These are phyloP conservation scores for Chlamydomonas urium DNA, from an alignment of 139 green algal genomes.

Conservation along the genomic window DNA sequence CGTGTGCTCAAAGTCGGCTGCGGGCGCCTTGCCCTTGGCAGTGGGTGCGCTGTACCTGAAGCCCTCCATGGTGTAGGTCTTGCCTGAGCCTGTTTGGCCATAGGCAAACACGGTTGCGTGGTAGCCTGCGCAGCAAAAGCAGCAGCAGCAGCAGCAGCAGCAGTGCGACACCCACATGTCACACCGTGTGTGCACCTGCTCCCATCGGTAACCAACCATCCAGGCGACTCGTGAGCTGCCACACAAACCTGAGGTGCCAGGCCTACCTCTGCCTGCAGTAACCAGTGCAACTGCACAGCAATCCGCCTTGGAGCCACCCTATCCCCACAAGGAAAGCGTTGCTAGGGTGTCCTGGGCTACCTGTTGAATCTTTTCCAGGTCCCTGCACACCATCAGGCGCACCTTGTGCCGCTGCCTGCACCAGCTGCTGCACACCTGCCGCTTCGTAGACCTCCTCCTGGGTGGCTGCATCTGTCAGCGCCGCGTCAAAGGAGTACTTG, in stretches of 20 bases:
- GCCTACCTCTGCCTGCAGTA: too few species aligned
- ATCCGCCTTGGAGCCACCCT: too few species aligned
- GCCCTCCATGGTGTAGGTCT: slow-evolving; percentile 62
- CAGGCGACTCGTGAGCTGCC: too few species aligned
- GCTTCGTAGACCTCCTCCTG: slow-evolving; percentile 27
- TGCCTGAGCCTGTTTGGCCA: slow-evolving; percentile 53
- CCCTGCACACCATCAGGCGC: too few species aligned
- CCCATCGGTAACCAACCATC: too few species aligned
- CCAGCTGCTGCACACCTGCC: slow-evolving; percentile 20
- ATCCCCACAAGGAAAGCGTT: too few species aligned
- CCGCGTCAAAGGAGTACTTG: slow-evolving; percentile 9
- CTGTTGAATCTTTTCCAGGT: too few species aligned
- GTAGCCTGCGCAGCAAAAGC: slow-evolving; percentile 26
- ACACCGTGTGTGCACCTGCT: too few species aligned
- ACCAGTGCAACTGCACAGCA: too few species aligned
- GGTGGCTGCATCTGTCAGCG: not conserved
- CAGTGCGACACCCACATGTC: slow-evolving; percentile 12
- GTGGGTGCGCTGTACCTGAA: slow-evolving; percentile 24
- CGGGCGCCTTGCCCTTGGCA: not conserved
- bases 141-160: slow-evolving; percentile 14
- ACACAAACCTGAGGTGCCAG: too few species aligned
- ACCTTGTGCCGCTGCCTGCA: slow-evolving; percentile 14
- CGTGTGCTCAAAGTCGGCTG: slow-evolving; percentile 31
- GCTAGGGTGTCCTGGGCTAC: too few species aligned
- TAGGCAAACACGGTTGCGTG: slow-evolving; percentile 50